A percentile compares a stretch with the other conserved stretches of the same genome.
Evolutionary conservation across 768 basidiomycete species (phyloP).

Genomic region (Candolleomyces efflorescens): DNA sequence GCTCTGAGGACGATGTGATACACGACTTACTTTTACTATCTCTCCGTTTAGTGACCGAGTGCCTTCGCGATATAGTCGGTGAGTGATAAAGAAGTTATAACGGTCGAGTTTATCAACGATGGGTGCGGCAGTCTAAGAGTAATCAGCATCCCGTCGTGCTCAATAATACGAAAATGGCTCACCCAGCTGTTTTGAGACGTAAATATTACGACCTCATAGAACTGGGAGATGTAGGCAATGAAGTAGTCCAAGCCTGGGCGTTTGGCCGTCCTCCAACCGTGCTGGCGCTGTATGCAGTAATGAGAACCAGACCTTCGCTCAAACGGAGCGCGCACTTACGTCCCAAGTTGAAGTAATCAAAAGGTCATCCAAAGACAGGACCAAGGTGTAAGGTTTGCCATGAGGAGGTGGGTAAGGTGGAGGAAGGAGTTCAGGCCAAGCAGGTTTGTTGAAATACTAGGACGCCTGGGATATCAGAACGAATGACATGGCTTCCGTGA

Average conservation of each 20-base stretch:
- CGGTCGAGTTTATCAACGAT: conserved; percentile 93
- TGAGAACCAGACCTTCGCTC: not conserved
- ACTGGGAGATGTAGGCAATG: conserved; percentile 94
- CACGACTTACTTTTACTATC: conserved; percentile 68
- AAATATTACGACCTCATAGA: conserved; percentile 97
- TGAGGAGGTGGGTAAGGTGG: conserved; percentile 78
- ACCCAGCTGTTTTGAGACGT: conserved; percentile 89
- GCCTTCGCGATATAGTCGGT: conserved; percentile 90
- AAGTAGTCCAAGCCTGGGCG: conserved; percentile 98
- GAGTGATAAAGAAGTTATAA: conserved; percentile 83
- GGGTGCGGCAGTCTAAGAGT: conserved; percentile 72
- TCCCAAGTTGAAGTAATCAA: conserved; percentile 93
- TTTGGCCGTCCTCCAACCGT: conserved; percentile 97
- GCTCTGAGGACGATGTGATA: not conserved
- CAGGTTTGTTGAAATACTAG: conserved; percentile 90
- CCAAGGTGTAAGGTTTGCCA: conserved; percentile 87
- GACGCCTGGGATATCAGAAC: not conserved
- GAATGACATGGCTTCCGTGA: not conserved
- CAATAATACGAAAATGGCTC: conserved; percentile 24
- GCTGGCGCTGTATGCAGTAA: conserved; percentile 56
- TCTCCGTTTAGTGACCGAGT: conserved; percentile 80
- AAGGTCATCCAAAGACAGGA: conserved; percentile 89
- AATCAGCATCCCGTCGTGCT: not conserved
- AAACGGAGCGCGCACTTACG: conserved; percentile 49
- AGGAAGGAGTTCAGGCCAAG: conserved; percentile 89